phyloP scores from a whole-genome alignment of 495 filamentous ascomycete genomes.

The Elaphomyces granulatus region DNA sequence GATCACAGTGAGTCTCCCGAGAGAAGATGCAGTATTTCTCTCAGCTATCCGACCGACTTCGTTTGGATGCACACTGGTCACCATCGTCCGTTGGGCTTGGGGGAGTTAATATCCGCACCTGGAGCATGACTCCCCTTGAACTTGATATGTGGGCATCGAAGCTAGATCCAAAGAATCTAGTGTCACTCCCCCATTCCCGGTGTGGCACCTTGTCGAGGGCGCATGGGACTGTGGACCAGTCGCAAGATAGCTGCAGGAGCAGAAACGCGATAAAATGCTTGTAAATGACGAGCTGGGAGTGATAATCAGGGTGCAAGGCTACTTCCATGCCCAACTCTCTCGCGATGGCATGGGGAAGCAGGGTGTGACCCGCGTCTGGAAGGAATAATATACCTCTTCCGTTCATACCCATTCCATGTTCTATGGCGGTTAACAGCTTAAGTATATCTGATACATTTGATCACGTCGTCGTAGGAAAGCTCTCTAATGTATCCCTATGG shows the following conservation, averaged over 20 bases:
- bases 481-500: not conserved
- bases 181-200: constrained; percentile 5
- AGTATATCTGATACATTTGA: not conserved
- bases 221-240: constrained; percentile 10
- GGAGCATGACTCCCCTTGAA: not conserved
- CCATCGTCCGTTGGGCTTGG: too few relatives aligned
- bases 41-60: too few relatives aligned
- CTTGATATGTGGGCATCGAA: not conserved
- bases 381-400: not conserved
- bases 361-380: not conserved
- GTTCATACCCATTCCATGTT: not conserved
- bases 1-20: too few relatives aligned
- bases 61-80: too few relatives aligned
- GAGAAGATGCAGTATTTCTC: too few relatives aligned
- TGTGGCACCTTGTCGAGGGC: constrained; percentile 13
- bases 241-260: constrained; percentile 7
- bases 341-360: not conserved
- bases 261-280: not conserved
- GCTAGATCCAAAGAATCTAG: not conserved
- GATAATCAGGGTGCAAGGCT: not conserved
- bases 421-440: not conserved
- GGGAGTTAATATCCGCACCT: not conserved
- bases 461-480: not conserved
- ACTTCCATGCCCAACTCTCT: not conserved
- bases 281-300: not conserved